Conservation (phyloP, 108 stramenopile species). For the Phaeodactylum tricornutum region DNA sequence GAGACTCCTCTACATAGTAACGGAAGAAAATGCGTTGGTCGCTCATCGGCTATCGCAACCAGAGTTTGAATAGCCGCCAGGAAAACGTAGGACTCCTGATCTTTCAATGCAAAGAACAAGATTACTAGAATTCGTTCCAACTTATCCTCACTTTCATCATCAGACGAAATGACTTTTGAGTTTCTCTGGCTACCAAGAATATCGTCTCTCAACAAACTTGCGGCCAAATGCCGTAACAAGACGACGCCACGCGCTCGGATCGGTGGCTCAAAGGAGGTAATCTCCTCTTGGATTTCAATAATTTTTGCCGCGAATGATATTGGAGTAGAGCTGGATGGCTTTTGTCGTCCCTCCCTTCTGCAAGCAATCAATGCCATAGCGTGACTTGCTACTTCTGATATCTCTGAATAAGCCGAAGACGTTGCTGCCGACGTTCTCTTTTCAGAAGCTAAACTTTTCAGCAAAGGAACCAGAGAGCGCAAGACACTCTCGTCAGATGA, state of each 20-base stretch:
- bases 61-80: conserved; percentile 78
- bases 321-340: neutral
- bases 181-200: no score
- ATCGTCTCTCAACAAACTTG: no score
- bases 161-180: no score
- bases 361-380: conserved; percentile 60
- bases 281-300: conserved; percentile 24
- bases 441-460: conserved; percentile 20
- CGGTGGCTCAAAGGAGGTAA: conserved; percentile 61
- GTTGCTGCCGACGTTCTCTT: conserved; percentile 4
- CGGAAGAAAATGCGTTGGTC: neutral
- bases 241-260: conserved; percentile 68
- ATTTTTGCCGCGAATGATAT: neutral
- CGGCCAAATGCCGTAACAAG: conserved; percentile 26
- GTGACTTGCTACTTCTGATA: conserved; percentile 77
- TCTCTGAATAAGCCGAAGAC: conserved; percentile 21
- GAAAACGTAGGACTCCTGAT: conserved; percentile 81
- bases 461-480: conserved; percentile 29
- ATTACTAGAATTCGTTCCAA: conserved; percentile 20
- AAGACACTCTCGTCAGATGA: conserved; percentile 39
- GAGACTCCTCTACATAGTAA: neutral
- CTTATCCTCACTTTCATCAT: no score
- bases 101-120: conserved; percentile 44
- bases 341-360: conserved; percentile 14
- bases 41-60: conserved; percentile 47